Base-by-base conservation (phyloP, 192 early-diverging fungal genomes). In the Funneliformis mosseae region DNA sequence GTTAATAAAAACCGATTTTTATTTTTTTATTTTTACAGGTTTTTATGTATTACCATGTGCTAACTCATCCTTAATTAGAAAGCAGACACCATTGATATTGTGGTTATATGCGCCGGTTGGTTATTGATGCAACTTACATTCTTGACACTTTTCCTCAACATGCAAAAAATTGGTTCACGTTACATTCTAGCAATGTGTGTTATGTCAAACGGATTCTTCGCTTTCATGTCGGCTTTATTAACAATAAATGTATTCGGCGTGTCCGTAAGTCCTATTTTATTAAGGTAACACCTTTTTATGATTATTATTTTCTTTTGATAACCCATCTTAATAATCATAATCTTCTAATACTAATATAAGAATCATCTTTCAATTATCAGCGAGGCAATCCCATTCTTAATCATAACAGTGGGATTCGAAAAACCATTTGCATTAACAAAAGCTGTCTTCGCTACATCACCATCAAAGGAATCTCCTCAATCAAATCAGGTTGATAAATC, bases 381-480 rank as follows among this genome's bases (percentile, higher is more conserved):
- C 72, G 95, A 98, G 85, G 95, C 95, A 10, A 89, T 97, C 80
- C 97, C 97, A 7, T 96, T 97, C 85, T 90, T 97, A 63, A 92
- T 95, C 43, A 92, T 97, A 66, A 95, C 94, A 39, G 92, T 98
- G 39, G 96, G 96, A 4, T 97, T 96, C 76, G 97, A 98, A 79
- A 92, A 94, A 84, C 94, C 93, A 64, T 92, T 93, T 83, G 87
- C 85, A 16, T 87, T 98, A 74, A 94, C 97, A 75, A 92, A 93
- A 70, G 89, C 93, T 64, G 94, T 98, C 7, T 88, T 95, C 68
- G 88, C 89, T 23, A 88, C 83, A 27, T 85, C 79, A 72, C 86
- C 80, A 63, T 81, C 63, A 76, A 80, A 43, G 33, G 33, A 33
- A 33, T 33, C 33, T 2, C 3, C 0, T 33, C 33, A 33, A 33